Base-by-base conservation (phyloP, 306 rosid genomes). In the Vigna hirtella region DNA sequence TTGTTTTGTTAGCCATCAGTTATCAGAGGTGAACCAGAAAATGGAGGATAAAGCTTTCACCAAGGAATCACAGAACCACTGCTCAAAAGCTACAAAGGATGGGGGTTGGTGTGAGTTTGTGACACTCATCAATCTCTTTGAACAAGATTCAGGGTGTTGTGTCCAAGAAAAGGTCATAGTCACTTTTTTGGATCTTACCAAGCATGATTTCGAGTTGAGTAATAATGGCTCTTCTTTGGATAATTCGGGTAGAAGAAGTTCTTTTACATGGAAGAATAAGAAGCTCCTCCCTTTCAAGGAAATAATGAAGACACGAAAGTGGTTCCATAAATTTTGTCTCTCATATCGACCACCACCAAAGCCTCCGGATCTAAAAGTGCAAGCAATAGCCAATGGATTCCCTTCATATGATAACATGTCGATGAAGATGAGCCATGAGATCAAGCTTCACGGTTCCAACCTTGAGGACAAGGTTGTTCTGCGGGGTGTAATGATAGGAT, bases 71-170 rank as follows among this genome's bases (percentile, higher is more conserved):
- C 99, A 96, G 74, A 96, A 96, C 74, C 99, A 98, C 78, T 96
- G 93, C 89, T 93, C 98, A 77, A 96, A 96, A 90, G 98, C 97
- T 74, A 98, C 97, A 76, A 96, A 96, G 87, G 98, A 96, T 84
- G 93, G 99, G 99, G 99, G 98, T 14, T 96, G 99, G 99, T 94
- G 99, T 83, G 99, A 96, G 86, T 96, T 96, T 86, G 99, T 93
- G 87, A 96, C 99, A 1, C 99, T 96, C 71, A 96, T 98, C 26
- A 93, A 98, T 87, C 90, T 93, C 73, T 96, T 96, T 53, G 99
- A 96, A 26, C 28, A 26, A 86, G 99, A 96, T 85, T 93, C 98
- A 12, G 99, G 99, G 66, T 96, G 93, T 88, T 98, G 93, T 81
- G 88, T 88, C 83, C 96, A 85, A 84, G 99, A 96, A 72, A 87